These are phyloP conservation scores for Globisporangium solare DNA, from an alignment of 352 stramenopile genomes.

Conservation along the genomic window DNA sequence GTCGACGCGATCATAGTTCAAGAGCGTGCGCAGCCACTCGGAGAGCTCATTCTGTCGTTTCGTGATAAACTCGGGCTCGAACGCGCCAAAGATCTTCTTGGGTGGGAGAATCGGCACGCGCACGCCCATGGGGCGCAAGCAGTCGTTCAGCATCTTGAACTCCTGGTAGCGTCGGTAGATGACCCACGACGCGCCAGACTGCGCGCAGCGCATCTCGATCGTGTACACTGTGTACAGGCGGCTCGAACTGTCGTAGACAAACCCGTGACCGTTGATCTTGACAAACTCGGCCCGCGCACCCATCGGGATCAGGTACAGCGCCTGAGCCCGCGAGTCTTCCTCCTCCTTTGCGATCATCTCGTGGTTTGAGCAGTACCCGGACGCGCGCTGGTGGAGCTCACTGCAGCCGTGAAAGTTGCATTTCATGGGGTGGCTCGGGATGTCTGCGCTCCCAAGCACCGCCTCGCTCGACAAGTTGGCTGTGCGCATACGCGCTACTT, in stretches of 20 bases:
- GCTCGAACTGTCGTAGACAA: slow-evolving; percentile 67
- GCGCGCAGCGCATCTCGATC: slow-evolving; percentile 72
- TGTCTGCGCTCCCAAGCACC: slow-evolving; percentile 1
- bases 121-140: slow-evolving; percentile 53
- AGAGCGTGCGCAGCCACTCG: slow-evolving; percentile 57
- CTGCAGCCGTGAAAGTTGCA: slow-evolving; percentile 54
- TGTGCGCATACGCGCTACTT: slow-evolving; percentile 31
- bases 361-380: slow-evolving; percentile 69
- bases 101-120: slow-evolving; percentile 72
- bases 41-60: slow-evolving; percentile 71
- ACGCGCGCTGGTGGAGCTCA: slow-evolving; percentile 58
- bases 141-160: slow-evolving; percentile 76
- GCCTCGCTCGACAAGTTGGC: slow-evolving; percentile 42
- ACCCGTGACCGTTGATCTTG: slow-evolving; percentile 70
- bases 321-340: slow-evolving; percentile 75
- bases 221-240: slow-evolving; percentile 80
- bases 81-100: slow-evolving; percentile 82
- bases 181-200: slow-evolving; percentile 70
- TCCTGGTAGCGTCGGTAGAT: slow-evolving; percentile 85
- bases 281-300: slow-evolving; percentile 68
- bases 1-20: slow-evolving; percentile 73
- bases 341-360: slow-evolving; percentile 79
- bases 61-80: slow-evolving; percentile 74
- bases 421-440: slow-evolving; percentile 17
- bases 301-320: slow-evolving; percentile 73